A percentile compares a stretch with the other conserved stretches of the same genome.
These are phyloP conservation scores for Malassezia yamatoensis DNA, from an alignment of 1,284 basidiomycete species.

Conservation along the genomic window DNA sequence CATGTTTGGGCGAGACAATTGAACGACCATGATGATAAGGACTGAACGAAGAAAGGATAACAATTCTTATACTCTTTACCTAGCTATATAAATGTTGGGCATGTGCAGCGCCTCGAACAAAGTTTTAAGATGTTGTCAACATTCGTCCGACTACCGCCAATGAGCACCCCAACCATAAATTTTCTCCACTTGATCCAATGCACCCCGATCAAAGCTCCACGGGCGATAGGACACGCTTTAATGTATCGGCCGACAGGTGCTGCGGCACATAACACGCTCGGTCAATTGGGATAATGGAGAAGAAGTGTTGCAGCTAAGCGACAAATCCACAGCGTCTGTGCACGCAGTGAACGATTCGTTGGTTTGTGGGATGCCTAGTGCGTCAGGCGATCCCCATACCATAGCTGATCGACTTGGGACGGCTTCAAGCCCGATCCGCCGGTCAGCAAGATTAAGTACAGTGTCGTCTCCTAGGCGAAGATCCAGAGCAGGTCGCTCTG, in stretches of 20 bases:
- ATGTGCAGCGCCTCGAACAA: too few species aligned
- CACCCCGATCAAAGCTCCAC: too few species aligned
- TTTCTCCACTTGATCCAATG: too few species aligned
- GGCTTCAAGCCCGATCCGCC: slow-evolving; percentile 4
- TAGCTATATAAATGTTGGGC: not conserved
- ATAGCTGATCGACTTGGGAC: too few species aligned
- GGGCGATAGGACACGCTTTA: not conserved
- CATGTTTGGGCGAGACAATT: not conserved
- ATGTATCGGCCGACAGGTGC: not conserved
- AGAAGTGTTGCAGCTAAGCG: not conserved
- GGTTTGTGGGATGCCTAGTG: not conserved
- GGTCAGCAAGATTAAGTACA: slow-evolving; percentile 11
- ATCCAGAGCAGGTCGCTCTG: too few species aligned
- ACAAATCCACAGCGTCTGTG: not conserved
- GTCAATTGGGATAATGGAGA: not conserved
- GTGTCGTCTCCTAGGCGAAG: not conserved
- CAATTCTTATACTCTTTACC: not conserved
- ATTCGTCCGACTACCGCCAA: too few species aligned
- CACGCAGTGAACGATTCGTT: not conserved
- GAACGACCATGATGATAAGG: not conserved
- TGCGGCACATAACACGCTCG: not conserved
- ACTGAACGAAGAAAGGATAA: not conserved
- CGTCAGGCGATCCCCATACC: not conserved
- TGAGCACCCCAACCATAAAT: not conserved
- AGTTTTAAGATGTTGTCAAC: too few species aligned